Evolutionary conservation across 345 rosid genomes (phyloP).

Genomic region (Cochlearia excelsa): DNA sequence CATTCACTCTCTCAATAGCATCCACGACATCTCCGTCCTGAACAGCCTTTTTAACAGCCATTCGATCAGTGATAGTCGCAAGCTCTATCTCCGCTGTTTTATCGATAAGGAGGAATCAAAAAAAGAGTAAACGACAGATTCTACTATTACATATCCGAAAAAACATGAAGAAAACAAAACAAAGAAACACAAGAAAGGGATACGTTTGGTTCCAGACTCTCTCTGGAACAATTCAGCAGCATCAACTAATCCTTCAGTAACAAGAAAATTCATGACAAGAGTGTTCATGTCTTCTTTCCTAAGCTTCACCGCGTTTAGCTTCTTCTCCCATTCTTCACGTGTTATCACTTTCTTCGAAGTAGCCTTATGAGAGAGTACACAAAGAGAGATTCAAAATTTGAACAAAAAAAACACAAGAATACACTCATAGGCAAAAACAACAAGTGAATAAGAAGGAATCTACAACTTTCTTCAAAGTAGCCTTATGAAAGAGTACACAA

Average conservation of each 20-base stretch:
- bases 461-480: background rate
- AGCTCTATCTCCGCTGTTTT: constrained; percentile 91
- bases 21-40: constrained; percentile 94
- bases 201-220: constrained; percentile 97
- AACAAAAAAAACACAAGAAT: background rate
- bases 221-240: constrained; percentile 85
- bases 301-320: constrained; percentile 74
- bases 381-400: background rate
- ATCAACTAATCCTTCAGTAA: constrained; percentile 94
- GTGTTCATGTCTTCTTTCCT: constrained; percentile 96
- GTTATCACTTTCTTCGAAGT: constrained; percentile 67
- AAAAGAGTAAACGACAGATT: no score
- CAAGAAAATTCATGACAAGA: constrained; percentile 96
- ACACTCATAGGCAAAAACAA: background rate
- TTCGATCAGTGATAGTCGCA: constrained; percentile 81
- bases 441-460: background rate
- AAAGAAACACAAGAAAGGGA: constrained; percentile 35
- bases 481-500: no score
- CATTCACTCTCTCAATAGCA: constrained; percentile 95
- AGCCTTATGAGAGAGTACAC: constrained; percentile 36
- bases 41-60: constrained; percentile 98
- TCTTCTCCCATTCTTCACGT: constrained; percentile 92
- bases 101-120: constrained; percentile 41
- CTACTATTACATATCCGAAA: no score
- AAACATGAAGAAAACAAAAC: no score